Evolutionary conservation across 2,329 filamentous ascomycete genomes (phyloP).

Genomic region (Sphaerulina populicola): DNA sequence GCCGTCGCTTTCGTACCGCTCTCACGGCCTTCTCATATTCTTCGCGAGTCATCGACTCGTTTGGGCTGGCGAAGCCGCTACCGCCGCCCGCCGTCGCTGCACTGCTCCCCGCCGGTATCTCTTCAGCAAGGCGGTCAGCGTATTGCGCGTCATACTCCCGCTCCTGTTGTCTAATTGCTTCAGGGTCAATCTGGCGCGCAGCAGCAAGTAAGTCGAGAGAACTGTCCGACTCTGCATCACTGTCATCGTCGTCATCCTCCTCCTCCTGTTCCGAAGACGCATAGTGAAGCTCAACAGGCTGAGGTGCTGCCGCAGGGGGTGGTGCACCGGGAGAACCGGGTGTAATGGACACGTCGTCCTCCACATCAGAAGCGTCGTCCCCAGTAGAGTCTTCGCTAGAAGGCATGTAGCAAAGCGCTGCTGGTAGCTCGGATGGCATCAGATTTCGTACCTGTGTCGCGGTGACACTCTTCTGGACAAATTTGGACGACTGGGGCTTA

Average conservation of each 20-base stretch:
- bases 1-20: constrained; percentile 7
- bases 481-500: constrained; percentile 11
- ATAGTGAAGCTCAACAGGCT: constrained; percentile 28
- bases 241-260: constrained; percentile 23
- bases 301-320: constrained; percentile 29
- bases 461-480: constrained; percentile 59
- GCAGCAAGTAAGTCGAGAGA: constrained; percentile 41
- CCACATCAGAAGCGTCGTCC: constrained; percentile 34
- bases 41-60: constrained; percentile 16
- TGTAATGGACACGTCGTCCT: constrained; percentile 24
- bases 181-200: constrained; percentile 39
- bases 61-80: constrained; percentile 41
- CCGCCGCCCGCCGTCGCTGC: constrained; percentile 44
- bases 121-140: constrained; percentile 42
- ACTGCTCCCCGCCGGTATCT: constrained; percentile 43
- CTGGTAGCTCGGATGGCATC: constrained; percentile 39
- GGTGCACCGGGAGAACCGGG: constrained; percentile 19
- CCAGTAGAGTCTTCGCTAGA: constrained; percentile 33
- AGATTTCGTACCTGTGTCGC: constrained; percentile 59
- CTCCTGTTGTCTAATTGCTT: constrained; percentile 35
- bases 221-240: constrained; percentile 32
- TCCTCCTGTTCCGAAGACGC: constrained; percentile 25
- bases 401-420: constrained; percentile 37
- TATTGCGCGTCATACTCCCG: constrained; percentile 42
- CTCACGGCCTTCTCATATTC: constrained; percentile 19